Percentiles rank a stretch among this genome's conserved stretches.
phyloP scores from a whole-genome alignment of 1,284 basidiomycete genomes.

The Tilletia setariae region DNA sequence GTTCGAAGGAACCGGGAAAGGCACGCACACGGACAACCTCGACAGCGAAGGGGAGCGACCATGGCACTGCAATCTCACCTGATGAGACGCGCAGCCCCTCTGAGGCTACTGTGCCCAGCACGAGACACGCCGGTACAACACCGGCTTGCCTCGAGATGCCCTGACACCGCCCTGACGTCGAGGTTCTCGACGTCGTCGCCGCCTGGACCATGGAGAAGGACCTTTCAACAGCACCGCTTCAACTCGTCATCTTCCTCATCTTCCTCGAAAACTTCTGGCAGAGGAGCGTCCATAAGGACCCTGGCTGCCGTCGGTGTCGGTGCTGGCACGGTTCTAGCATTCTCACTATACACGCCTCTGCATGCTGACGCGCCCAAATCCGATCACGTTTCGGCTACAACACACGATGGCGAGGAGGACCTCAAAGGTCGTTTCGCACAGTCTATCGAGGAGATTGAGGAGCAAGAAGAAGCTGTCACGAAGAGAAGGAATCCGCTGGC shows the following conservation, averaged over 20 bases:
- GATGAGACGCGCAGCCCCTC: no score
- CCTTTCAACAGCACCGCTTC: not conserved
- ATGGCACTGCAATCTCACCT: no score
- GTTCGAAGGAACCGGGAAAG: not conserved
- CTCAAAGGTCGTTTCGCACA: conserved; percentile 17
- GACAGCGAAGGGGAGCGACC: no score
- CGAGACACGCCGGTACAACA: no score
- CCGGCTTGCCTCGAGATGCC: no score
- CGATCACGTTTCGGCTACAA: not conserved
- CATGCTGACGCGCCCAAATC: not conserved
- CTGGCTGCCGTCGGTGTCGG: not conserved
- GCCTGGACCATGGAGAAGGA: no score
- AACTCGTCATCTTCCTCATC: not conserved
- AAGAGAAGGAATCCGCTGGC: conserved; percentile 14
- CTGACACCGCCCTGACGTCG: no score
- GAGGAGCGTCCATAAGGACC: not conserved
- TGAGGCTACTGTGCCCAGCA: no score
- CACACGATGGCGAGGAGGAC: not conserved
- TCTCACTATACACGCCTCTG: not conserved
- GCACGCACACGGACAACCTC: not conserved
- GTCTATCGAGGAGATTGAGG: conserved; percentile 23
- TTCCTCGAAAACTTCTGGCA: not conserved
- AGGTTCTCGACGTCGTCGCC: no score
- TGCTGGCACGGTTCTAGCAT: not conserved
- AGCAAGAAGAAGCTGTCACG: conserved; percentile 16